A percentile compares a stretch with the other conserved stretches of the same genome.
Evolutionary conservation across 2,329 filamentous ascomycete species (phyloP).

Genomic region (Apiospora aurea): DNA sequence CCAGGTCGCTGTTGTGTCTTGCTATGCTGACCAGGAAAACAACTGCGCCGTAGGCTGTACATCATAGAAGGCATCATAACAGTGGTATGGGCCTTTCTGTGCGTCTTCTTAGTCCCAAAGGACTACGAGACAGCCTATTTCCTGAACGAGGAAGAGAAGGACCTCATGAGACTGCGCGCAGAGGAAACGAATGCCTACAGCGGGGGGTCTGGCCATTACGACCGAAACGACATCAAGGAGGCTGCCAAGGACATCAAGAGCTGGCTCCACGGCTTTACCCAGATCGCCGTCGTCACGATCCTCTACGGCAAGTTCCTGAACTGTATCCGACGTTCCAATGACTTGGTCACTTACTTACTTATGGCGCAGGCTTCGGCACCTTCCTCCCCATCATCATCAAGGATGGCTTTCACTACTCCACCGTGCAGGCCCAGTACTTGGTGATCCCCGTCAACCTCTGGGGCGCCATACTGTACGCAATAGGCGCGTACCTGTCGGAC

Average conservation of each 20-base stretch:
- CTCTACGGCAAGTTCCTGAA: conserved; percentile 39
- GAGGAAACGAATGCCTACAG: conserved; percentile 26
- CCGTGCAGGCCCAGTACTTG: conserved; percentile 47
- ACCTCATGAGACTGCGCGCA: conserved; percentile 28
- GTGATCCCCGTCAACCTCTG: conserved; percentile 51
- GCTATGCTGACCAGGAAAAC: background rate
- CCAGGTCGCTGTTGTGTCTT: no score
- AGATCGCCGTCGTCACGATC: conserved; percentile 36
- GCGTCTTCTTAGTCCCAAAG: conserved; percentile 29
- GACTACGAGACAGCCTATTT: conserved; percentile 30
- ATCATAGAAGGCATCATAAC: conserved; percentile 29
- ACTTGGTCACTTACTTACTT: background rate
- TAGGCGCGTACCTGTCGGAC: conserved; percentile 48
- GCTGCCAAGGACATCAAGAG: conserved; percentile 30
- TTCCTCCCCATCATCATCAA: conserved; percentile 52
- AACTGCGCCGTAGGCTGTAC: background rate
- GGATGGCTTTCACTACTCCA: conserved; percentile 47
- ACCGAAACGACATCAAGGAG: conserved; percentile 28
- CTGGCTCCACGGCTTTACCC: conserved; percentile 25
- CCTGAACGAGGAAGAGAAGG: conserved; percentile 30
- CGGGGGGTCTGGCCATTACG: conserved; percentile 27
- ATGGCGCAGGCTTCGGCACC: conserved; percentile 44
- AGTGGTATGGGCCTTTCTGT: conserved; percentile 27
- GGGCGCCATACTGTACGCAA: conserved; percentile 47
- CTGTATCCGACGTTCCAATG: background rate